Evolutionary conservation across 2,329 filamentous ascomycete species (phyloP).

Genomic region (Curvularia eragrostidis): DNA sequence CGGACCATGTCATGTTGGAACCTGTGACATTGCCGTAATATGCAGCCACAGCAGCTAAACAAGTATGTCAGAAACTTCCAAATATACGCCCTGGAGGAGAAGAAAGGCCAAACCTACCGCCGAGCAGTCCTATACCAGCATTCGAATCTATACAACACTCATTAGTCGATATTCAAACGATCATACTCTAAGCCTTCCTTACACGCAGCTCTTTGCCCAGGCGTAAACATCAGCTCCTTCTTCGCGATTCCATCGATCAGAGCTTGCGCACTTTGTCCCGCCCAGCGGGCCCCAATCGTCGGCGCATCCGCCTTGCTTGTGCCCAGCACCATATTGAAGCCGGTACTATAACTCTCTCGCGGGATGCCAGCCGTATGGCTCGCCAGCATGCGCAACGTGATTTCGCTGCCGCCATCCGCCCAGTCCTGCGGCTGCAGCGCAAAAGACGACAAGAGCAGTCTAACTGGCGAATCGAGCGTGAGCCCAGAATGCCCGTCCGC

Average conservation of each 20-base stretch:
- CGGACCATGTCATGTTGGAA: conserved; percentile 31
- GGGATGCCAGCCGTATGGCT: conserved; percentile 41
- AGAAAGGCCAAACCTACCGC: conserved; percentile 10
- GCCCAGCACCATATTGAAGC: conserved; percentile 37
- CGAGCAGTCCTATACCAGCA: conserved; percentile 38
- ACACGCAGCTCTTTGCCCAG: conserved; percentile 38
- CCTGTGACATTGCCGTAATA: conserved; percentile 34
- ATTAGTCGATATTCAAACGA: not conserved
- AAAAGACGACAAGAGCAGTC: conserved; percentile 32
- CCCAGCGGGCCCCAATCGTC: conserved; percentile 39
- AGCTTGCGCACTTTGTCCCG: conserved; percentile 23
- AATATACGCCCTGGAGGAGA: no score
- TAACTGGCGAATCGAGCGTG: conserved; percentile 34
- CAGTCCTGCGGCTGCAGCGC: conserved; percentile 34
- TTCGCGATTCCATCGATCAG: conserved; percentile 30
- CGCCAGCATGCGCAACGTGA: conserved; percentile 42
- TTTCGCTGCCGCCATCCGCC: conserved; percentile 41
- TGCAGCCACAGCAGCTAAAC: conserved; percentile 32
- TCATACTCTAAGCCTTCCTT: not conserved
- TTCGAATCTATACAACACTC: conserved; percentile 31
- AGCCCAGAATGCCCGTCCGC: conserved; percentile 10
- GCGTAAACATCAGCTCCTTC: conserved; percentile 38
- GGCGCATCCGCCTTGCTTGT: conserved; percentile 32
- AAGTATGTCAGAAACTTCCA: not conserved
- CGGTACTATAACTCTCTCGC: conserved; percentile 40